Evolutionary conservation across 1,139 yeast species (phyloP).

Genomic region (Yamadazyma sp.): DNA sequence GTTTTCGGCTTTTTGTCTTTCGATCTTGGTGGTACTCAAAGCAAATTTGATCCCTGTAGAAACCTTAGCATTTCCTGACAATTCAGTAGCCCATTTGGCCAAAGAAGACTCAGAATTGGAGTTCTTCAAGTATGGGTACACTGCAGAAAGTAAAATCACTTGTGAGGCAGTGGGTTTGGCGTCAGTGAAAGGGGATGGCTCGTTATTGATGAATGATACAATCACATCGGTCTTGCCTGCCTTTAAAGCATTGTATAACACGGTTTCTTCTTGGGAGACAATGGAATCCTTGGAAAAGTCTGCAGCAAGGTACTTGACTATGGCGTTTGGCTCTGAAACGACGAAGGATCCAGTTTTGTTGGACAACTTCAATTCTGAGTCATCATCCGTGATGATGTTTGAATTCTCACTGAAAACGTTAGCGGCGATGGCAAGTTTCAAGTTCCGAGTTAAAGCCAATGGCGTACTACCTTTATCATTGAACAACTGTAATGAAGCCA

Average conservation of each 20-base stretch:
- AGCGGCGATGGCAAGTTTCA: constrained; percentile 61
- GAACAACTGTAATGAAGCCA: constrained; percentile 31
- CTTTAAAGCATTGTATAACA: constrained; percentile 31
- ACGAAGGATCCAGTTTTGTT: constrained; percentile 43
- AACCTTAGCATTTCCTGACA: constrained; percentile 36
- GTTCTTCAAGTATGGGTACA: constrained; percentile 35
- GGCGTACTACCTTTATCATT: constrained; percentile 41
- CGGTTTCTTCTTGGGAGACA: constrained; percentile 31
- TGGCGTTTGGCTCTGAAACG: constrained; percentile 78
- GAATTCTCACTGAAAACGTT: constrained; percentile 33
- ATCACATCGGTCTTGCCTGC: constrained; percentile 28
- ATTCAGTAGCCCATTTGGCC: constrained; percentile 44
- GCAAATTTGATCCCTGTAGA: constrained; percentile 40
- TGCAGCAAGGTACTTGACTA: constrained; percentile 65
- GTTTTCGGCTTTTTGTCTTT: constrained; percentile 48
- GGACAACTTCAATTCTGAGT: constrained; percentile 32
- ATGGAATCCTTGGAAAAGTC: constrained; percentile 37
- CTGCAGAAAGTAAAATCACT: constrained; percentile 46
- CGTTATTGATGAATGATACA: constrained; percentile 15
- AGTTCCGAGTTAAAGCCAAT: constrained; percentile 51
- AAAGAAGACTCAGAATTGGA: constrained; percentile 13
- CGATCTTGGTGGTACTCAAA: constrained; percentile 39
- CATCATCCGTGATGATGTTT: constrained; percentile 31
- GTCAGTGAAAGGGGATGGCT: constrained; percentile 13
- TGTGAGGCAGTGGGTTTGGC: constrained; percentile 37